Base-by-base conservation (phyloP, 225 moss, liverwort and hornwort species). In the Thuidium tamariscinum region DNA sequence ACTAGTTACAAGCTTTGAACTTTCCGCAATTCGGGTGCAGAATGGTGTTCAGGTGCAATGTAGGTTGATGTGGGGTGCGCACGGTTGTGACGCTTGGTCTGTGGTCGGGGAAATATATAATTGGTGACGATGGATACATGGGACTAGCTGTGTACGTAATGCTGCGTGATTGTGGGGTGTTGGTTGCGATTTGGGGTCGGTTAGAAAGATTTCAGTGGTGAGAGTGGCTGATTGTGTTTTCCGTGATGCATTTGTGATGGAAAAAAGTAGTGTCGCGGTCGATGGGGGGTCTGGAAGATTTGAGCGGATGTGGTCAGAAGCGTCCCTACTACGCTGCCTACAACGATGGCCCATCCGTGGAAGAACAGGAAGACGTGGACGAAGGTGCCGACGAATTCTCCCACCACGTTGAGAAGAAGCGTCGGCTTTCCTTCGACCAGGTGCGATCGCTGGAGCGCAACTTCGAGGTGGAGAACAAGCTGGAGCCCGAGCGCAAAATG, bases 401-500 rank as follows among this genome's bases (percentile, higher is more conserved):
- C 0, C 84, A 90, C 91, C 95, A 90, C 88, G 94, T 96, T 42
- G 97, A 96, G 93, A 98, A 98, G 91, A 98, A 98, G 87, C 86
- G 97, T 42, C 91, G 97, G 36, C 92, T 98, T 54, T 94, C 96
- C 5, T 95, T 93, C 75, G 96, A 98, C 68, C 97, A 98, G 91
- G 97, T 98, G 87, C 90, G 96, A 90, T 94, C 95, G 20, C 85
- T 98, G n/a, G 98, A 98, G 94, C 94, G 93, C 77, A 98, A 95
- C 86, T 98, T 98, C 87, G 98, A 98, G 91, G 86, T 98, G 59
- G 98, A 98, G 92, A 98, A 98, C 84, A 98, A 98, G 88, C 93
- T 98, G 34, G 98, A 98, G 90, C 98, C 98, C 9, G 98, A 98
- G 87, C 93, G 98, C 86, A 98, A 98, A 94, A 95, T 98, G 95